These are phyloP conservation scores for Trichosporon coremiiforme DNA, from an alignment of 1,284 basidiomycete genomes.

Conservation along the genomic window DNA sequence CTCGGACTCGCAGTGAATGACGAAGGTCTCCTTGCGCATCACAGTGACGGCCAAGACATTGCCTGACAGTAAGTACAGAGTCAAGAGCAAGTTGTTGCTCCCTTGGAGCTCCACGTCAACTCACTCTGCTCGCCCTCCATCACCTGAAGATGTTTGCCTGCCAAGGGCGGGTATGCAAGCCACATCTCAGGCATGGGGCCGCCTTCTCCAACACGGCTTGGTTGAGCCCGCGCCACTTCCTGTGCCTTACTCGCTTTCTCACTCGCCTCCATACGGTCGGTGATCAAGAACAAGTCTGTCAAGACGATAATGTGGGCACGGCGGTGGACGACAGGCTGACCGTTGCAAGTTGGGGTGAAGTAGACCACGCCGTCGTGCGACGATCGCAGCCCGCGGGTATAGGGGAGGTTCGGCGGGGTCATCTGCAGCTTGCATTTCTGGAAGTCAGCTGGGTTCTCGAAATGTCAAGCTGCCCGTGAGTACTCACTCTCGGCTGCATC, in stretches of 20 bases:
- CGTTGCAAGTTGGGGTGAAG: constrained; percentile 76
- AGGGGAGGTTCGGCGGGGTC: constrained; percentile 75
- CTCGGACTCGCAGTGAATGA: constrained; percentile 67
- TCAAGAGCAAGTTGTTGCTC: background rate
- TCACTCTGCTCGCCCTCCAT: constrained; percentile 61
- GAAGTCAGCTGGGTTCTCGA: constrained; percentile 22
- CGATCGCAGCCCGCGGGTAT: constrained; percentile 74
- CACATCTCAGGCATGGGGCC: constrained; percentile 78
- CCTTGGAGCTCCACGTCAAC: constrained; percentile 33
- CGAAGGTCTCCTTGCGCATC: constrained; percentile 84
- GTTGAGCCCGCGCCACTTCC: constrained; percentile 49
- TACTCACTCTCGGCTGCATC: constrained; percentile 83
- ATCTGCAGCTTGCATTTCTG: constrained; percentile 92
- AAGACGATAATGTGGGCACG: constrained; percentile 86
- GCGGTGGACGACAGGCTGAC: constrained; percentile 69
- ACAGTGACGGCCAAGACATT: constrained; percentile 76
- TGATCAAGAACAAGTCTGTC: constrained; percentile 87
- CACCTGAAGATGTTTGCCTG: constrained; percentile 85
- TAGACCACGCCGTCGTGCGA: constrained; percentile 74
- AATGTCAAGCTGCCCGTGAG: background rate
- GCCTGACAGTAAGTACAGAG: constrained; percentile 57
- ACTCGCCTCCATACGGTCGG: constrained; percentile 73
- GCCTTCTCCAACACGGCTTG: constrained; percentile 53
- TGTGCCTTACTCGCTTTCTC: constrained; percentile 60
- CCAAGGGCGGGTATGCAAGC: constrained; percentile 91